Percentiles rank a stretch among this genome's conserved stretches.
Conservation (phyloP, 2,329 filamentous ascomycete species). For the Rhynchosporium secalis region DNA sequence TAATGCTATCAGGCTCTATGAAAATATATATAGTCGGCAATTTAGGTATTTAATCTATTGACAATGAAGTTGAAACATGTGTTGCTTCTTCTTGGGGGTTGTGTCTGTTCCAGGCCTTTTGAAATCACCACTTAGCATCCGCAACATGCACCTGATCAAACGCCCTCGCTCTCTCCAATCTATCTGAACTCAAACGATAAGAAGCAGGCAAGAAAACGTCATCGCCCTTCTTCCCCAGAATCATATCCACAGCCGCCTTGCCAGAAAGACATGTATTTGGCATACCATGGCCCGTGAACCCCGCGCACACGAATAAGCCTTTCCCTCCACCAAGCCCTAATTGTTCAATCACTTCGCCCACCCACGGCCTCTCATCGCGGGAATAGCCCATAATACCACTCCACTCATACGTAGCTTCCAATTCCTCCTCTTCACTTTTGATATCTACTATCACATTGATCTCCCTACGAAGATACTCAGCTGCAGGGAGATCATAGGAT, state of each 20-base stretch:
- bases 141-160: constrained; percentile 33
- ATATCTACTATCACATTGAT: constrained; percentile 35
- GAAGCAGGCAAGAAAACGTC: constrained; percentile 48
- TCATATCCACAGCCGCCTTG: constrained; percentile 61
- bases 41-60: not conserved
- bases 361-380: constrained; percentile 67
- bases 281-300: constrained; percentile 77
- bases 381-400: constrained; percentile 80
- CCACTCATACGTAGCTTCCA: constrained; percentile 58
- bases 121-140: constrained; percentile 28
- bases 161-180: constrained; percentile 30
- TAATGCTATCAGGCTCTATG: not conserved
- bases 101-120: not conserved
- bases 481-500: constrained; percentile 50
- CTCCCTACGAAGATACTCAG: constrained; percentile 35
- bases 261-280: constrained; percentile 68
- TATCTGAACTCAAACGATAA: constrained; percentile 37
- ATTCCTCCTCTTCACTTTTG: constrained; percentile 43
- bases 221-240: constrained; percentile 46
- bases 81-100: too few species aligned
- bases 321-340: constrained; percentile 53
- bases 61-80: too few species aligned
- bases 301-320: constrained; percentile 63
- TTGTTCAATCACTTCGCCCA: constrained; percentile 61
- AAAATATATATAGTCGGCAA: not conserved